Evolutionary conservation across 2,329 filamentous ascomycete species (phyloP), one percentile per base, ranked within the genome.

Genomic region (Apiospora pterosperma): DNA sequence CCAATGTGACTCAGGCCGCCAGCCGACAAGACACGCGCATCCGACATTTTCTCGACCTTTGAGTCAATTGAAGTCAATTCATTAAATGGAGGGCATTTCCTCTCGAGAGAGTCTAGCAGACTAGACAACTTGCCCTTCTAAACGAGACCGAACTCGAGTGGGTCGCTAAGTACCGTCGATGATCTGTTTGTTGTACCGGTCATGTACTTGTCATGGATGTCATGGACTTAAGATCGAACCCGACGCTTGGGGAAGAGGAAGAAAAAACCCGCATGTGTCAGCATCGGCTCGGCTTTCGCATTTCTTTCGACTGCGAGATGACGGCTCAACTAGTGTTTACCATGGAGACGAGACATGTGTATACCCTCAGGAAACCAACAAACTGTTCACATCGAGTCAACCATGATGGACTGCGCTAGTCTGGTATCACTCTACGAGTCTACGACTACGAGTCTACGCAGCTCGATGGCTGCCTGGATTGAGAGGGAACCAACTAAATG

Each of bases 41-140:
- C 28, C 21, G 60, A 62, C 38, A 42, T 34, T 41, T 55, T 55
- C 48, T 55, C 48, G 48, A 55, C 28, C 16, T 28, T 28, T 28
- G 28, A 55, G 28, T 55, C 48, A 55, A 55, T 55, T 55, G 48
- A 55, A n/a, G n/a, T n/a, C n/a, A n/a, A n/a, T n/a, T n/a, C n/a
- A n/a, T n/a, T n/a, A n/a, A n/a, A n/a, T n/a, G n/a, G n/a, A n/a
- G n/a, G n/a, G n/a, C n/a, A n/a, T n/a, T n/a, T n/a, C n/a, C n/a
- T n/a, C n/a, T n/a, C n/a, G n/a, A n/a, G n/a, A n/a, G n/a, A n/a
- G n/a, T n/a, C 23, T 28, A 48, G 42, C 42, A 48, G 28, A 42
- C n/a, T 28, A 28, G 23, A 28, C 25, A 48, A 10, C 23, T 16
- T 16, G 23, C 16, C 42, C 42, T 19, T 4, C 12, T 1, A 19